A percentile compares a stretch with the other conserved stretches of the same genome.
These are phyloP conservation scores for Thalassiosira exigua DNA, from an alignment of 352 stramenopile genomes.

Conservation along the genomic window DNA sequence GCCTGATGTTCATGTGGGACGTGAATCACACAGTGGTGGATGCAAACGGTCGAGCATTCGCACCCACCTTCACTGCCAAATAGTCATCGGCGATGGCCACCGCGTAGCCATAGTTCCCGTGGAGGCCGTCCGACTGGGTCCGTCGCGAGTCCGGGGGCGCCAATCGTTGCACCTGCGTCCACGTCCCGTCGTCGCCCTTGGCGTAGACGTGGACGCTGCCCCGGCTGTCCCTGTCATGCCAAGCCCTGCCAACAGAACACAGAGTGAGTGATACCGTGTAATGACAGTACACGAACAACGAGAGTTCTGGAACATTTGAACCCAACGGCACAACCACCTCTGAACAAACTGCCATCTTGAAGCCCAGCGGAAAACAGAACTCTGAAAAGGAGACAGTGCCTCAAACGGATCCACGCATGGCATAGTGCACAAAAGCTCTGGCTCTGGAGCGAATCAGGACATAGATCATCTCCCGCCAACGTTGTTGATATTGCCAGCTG, in stretches of 20 bases:
- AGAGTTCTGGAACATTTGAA: too few species aligned
- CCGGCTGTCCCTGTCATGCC: constrained; percentile 26
- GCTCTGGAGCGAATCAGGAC: too few species aligned
- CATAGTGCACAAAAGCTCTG: too few species aligned
- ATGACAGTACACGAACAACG: too few species aligned
- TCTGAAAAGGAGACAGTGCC: too few species aligned
- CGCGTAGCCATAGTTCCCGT: constrained; percentile 26
- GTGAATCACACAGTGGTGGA: background rate
- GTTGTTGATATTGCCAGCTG: too few species aligned
- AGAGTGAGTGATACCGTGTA: background rate
- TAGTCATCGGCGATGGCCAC: constrained; percentile 24
- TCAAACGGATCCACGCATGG: too few species aligned
- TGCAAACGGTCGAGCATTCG: background rate
- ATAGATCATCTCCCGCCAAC: too few species aligned
- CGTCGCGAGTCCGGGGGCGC: background rate
- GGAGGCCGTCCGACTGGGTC: background rate
- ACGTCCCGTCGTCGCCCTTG: constrained; percentile 8
- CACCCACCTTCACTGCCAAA: background rate
- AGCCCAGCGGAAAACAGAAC: too few species aligned
- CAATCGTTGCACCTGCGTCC: constrained; percentile 17
- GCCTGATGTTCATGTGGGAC: too few species aligned
- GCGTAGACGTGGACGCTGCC: constrained; percentile 22
- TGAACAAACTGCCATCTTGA: too few species aligned
- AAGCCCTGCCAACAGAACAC: constrained; percentile 4
- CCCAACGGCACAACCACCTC: too few species aligned